A percentile compares a stretch with the other conserved stretches of the same genome.
Conservation (phyloP, 805 yeast species). For the Lachancea waltii region DNA sequence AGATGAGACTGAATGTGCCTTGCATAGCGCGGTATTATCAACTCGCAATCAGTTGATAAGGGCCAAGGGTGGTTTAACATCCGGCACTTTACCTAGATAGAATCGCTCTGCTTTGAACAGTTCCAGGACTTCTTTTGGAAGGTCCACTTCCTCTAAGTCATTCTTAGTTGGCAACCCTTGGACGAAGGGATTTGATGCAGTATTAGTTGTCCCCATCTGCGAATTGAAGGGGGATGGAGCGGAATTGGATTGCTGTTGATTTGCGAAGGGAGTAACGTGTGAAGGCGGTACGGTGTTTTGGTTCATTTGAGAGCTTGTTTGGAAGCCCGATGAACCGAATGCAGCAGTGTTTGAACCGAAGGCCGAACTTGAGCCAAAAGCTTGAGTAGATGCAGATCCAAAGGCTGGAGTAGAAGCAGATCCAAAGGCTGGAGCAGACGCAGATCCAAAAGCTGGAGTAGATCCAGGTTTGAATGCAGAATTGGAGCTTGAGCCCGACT, state of each 20-base stretch:
- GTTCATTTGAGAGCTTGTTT: not conserved
- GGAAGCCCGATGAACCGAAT: not conserved
- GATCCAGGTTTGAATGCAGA: no score
- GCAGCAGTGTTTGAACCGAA: not conserved
- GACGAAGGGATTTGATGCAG: not conserved
- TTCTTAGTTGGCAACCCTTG: conserved; percentile 33
- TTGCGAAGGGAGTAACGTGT: no score
- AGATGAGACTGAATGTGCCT: no score
- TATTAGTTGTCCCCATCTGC: not conserved
- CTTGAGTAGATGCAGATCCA: no score
- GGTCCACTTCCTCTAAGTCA: conserved; percentile 31
- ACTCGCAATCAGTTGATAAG: conserved; percentile 16
- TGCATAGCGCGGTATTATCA: no score
- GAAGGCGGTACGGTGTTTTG: no score
- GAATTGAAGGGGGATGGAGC: not conserved
- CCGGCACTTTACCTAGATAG: conserved; percentile 62
- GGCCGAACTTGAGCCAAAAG: no score
- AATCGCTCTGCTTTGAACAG: conserved; percentile 46
- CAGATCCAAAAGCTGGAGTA: not conserved
- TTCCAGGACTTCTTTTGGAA: conserved; percentile 38
- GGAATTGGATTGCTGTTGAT: not conserved
- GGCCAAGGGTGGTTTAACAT: conserved; percentile 59
- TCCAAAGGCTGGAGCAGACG: no score
- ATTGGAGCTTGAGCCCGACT: no score
- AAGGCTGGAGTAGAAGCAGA: not conserved